Evolutionary conservation across 768 basidiomycete species (phyloP).

Genomic region (Lentinula boryana): DNA sequence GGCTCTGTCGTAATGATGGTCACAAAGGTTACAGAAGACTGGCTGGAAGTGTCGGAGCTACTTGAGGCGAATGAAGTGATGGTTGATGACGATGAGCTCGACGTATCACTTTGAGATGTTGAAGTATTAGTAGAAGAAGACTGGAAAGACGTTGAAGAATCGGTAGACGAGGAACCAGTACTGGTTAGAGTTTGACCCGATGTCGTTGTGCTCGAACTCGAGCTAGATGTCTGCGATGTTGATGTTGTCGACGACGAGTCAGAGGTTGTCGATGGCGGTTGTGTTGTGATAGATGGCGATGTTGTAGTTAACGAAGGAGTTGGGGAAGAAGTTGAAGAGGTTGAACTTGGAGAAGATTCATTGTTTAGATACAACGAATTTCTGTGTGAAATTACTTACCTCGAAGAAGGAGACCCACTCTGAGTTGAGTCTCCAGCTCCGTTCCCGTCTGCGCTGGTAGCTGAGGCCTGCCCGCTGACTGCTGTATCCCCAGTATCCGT

Average conservation of each 20-base stretch:
- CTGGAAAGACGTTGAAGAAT: not conserved
- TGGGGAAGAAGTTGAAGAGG: constrained; percentile 14
- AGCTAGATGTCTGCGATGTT: constrained; percentile 12
- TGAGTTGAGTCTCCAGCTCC: not conserved
- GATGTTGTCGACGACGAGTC: constrained; percentile 7
- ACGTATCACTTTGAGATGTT: not conserved
- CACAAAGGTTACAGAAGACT: not conserved
- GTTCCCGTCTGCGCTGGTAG: not conserved
- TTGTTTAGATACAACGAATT: not conserved
- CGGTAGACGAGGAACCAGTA: not conserved
- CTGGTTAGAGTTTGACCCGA: not conserved
- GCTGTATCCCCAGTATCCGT: not conserved
- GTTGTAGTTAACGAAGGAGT: constrained; percentile 8
- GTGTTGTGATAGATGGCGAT: constrained; percentile 12
- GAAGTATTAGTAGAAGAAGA: not conserved
- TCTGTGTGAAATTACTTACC: not conserved
- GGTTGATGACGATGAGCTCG: not conserved
- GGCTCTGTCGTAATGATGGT: not conserved
- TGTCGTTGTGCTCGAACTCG: not conserved
- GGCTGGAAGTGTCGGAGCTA: not conserved
- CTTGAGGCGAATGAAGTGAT: not conserved
- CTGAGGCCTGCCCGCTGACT: not conserved
- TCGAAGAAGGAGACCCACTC: not conserved
- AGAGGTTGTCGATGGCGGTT: not conserved
- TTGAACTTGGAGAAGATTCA: not conserved